Conservation (phyloP, 2,329 filamentous ascomycete genomes). For the Xylaria sp. region DNA sequence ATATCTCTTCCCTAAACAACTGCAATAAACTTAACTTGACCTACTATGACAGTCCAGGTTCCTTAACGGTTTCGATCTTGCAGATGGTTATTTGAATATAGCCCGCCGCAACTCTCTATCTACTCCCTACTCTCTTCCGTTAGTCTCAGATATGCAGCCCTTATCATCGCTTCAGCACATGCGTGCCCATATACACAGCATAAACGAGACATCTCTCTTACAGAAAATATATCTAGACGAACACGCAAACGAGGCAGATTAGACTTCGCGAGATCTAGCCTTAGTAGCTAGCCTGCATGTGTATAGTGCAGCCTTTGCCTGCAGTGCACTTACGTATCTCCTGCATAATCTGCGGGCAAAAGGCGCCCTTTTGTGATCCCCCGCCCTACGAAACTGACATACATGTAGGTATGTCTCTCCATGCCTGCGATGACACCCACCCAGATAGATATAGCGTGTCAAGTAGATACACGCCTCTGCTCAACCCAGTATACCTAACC, state of each 20-base stretch:
- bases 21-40: background rate
- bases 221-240: background rate
- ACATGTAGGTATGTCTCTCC: too few species aligned
- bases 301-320: background rate
- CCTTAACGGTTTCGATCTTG: too few species aligned
- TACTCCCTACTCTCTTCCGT: background rate
- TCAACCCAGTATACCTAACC: background rate
- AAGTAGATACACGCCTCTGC: background rate
- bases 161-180: background rate
- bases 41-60: background rate
- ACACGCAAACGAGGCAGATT: background rate
- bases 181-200: background rate
- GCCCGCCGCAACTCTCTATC: background rate
- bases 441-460: background rate
- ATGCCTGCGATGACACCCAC: background rate
- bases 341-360: background rate
- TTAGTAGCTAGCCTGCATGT: background rate
- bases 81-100: background rate
- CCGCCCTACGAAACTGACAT: background rate
- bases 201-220: background rate
- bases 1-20: background rate
- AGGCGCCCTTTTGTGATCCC: background rate
- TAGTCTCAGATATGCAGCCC: background rate
- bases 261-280: constrained; percentile 2
- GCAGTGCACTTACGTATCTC: background rate